Conservation (phyloP, 176 grass and related monocot genomes). For the Oryza coarctata region DNA sequence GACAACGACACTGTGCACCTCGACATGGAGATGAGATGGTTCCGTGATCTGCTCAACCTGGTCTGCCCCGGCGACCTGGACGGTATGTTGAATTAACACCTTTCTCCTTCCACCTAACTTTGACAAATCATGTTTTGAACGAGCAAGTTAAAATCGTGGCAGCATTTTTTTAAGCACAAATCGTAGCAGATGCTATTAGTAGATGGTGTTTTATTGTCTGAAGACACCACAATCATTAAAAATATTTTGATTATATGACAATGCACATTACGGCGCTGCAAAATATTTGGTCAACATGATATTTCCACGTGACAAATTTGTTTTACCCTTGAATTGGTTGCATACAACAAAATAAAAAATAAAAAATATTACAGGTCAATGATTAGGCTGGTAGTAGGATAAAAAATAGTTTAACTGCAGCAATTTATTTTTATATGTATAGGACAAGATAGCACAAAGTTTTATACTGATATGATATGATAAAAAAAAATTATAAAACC, state of each 20-base stretch:
- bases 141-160: not conserved
- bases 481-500: too few relatives aligned
- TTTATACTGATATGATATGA: too few relatives aligned
- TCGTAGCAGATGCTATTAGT: too few relatives aligned
- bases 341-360: conserved; percentile 3
- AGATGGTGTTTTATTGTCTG: too few relatives aligned
- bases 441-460: too few relatives aligned
- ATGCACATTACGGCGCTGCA: too few relatives aligned
- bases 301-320: conserved; percentile 9
- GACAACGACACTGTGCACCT: conserved; percentile 40
- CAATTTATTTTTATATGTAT: too few relatives aligned
- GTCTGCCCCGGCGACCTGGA: conserved; percentile 13
- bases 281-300: not conserved
- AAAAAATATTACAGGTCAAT: not conserved
- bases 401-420: too few relatives aligned
- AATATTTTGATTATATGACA: not conserved
- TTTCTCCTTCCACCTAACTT: not conserved
- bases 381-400: not conserved
- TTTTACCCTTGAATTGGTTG: not conserved
- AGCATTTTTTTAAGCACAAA: too few relatives aligned
- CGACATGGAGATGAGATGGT: conserved; percentile 64
- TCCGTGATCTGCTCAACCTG: conserved; percentile 40
- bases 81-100: not conserved
- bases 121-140: not conserved
- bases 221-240: not conserved